Conservation (phyloP, 2,329 filamentous ascomycete species). For the Colletotrichum spinosum region DNA sequence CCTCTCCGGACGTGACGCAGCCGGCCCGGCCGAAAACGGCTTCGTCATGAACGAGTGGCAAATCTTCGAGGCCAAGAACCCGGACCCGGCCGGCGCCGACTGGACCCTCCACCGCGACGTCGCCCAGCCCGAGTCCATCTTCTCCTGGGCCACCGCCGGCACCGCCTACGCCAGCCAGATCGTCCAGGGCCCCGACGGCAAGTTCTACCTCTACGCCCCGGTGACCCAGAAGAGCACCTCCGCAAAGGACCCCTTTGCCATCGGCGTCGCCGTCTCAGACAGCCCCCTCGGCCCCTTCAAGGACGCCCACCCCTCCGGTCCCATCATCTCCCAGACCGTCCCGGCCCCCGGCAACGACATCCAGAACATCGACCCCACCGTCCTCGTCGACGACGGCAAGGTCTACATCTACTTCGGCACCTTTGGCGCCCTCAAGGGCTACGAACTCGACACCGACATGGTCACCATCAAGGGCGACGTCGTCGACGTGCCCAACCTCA, state of each 20-base stretch:
- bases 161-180: slow-evolving; percentile 51
- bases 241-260: slow-evolving; percentile 49
- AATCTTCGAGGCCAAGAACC: slow-evolving; percentile 45
- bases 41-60: slow-evolving; percentile 54
- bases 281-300: slow-evolving; percentile 47
- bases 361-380: slow-evolving; percentile 54
- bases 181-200: slow-evolving; percentile 47
- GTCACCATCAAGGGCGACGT: slow-evolving; percentile 44
- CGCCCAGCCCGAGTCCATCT: slow-evolving; percentile 45
- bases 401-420: slow-evolving; percentile 54
- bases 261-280: slow-evolving; percentile 51
- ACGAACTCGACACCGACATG: slow-evolving; percentile 51
- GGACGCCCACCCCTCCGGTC: slow-evolving; percentile 48
- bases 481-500: slow-evolving; percentile 42
- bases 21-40: slow-evolving; percentile 43
- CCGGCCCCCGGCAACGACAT: slow-evolving; percentile 48
- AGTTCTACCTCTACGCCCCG: slow-evolving; percentile 52
- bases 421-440: slow-evolving; percentile 48
- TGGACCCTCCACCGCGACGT: slow-evolving; percentile 49
- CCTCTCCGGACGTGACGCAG: slow-evolving; percentile 49
- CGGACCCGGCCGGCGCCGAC: slow-evolving; percentile 44
- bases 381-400: slow-evolving; percentile 50
- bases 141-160: slow-evolving; percentile 49
- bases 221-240: slow-evolving; percentile 44
- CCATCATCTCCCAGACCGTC: slow-evolving; percentile 50